Percentiles rank a stretch among this genome's conserved stretches.
Evolutionary conservation across 2,329 filamentous ascomycete species (phyloP).

Genomic region (Trichoderma sp.): DNA sequence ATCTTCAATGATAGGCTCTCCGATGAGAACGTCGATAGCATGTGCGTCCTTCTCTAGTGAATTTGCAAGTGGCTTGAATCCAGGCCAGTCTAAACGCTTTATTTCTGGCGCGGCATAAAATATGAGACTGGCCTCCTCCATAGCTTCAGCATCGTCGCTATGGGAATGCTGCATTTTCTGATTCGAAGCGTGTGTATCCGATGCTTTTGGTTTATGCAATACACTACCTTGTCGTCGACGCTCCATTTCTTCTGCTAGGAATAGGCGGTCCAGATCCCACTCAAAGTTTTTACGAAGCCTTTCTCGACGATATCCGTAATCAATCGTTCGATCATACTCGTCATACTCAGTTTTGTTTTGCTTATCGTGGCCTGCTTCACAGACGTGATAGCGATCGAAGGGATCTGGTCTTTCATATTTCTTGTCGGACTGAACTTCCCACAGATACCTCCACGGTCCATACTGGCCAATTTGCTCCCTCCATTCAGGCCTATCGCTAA

Average conservation of each 20-base stretch:
- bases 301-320: constrained; percentile 16
- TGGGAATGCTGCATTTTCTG: not conserved
- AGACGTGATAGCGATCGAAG: not conserved
- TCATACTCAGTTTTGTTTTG: not conserved
- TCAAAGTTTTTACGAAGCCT: constrained; percentile 20
- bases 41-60: not conserved
- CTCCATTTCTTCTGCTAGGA: not conserved
- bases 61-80: not conserved
- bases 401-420: not conserved
- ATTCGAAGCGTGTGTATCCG: not conserved
- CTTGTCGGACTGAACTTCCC: not conserved
- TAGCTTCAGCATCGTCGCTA: not conserved
- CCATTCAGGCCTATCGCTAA: not conserved
- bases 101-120: not conserved
- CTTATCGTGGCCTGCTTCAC: not conserved
- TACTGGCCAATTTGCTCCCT: not conserved
- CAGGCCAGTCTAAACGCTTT: not conserved
- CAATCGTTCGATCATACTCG: constrained; percentile 5
- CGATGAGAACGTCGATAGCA: not conserved
- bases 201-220: not conserved
- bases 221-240: not conserved
- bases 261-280: constrained; percentile 24
- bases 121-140: not conserved
- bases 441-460: not conserved
- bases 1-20: not conserved